Percentiles rank a stretch among this genome's conserved stretches.
phyloP scores from a whole-genome alignment of 345 rosid genomes.

The Carallia pectinifolia region DNA sequence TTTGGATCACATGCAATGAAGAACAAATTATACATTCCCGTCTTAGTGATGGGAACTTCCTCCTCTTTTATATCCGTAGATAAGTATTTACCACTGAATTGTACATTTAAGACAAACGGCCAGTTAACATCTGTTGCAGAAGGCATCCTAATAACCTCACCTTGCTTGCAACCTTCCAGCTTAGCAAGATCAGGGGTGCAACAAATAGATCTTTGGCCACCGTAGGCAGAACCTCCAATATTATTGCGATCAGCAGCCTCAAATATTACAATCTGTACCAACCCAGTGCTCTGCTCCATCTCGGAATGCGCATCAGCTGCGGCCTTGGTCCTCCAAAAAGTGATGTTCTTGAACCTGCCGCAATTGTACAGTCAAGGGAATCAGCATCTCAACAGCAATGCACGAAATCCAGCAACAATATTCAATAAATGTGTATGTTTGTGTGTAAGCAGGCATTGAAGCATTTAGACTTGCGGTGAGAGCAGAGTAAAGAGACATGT shows the following conservation, averaged over 20 bases:
- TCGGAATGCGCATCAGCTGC: conserved; percentile 45
- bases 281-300: conserved; percentile 47
- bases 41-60: conserved; percentile 50
- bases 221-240: conserved; percentile 98
- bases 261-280: conserved; percentile 79
- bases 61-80: conserved; percentile 42
- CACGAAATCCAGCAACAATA: not conserved
- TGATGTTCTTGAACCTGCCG: conserved; percentile 71
- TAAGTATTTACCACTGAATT: conserved; percentile 50
- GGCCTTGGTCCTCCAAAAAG: conserved; percentile 63
- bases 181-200: conserved; percentile 97
- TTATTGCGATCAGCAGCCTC: conserved; percentile 92
- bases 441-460: too few species aligned
- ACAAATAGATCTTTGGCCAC: conserved; percentile 95
- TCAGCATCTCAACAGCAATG: conserved; percentile 6
- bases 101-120: conserved; percentile 69
- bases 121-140: conserved; percentile 64
- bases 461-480: too few species aligned
- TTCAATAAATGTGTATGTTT: too few species aligned
- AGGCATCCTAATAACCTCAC: conserved; percentile 85
- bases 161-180: conserved; percentile 92
- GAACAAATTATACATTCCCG: conserved; percentile 93
- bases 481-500: too few species aligned
- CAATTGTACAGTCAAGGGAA: not conserved
- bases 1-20: conserved; percentile 85